Evolutionary conservation across 176 grass and related monocot genomes (phyloP).

Genomic region (Alopecurus myosuroides): DNA sequence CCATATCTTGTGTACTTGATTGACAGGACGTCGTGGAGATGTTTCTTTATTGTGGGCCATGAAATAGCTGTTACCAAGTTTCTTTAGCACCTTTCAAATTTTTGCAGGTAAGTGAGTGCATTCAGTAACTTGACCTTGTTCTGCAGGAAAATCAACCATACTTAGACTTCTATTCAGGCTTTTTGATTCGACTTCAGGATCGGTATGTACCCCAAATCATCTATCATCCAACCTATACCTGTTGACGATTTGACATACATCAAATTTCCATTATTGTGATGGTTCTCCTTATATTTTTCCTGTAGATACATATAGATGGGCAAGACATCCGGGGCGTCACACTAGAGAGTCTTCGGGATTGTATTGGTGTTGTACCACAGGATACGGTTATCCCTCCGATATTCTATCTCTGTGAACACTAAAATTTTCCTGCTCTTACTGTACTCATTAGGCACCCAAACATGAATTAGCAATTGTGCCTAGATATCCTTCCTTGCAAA

Average conservation of each 20-base stretch:
- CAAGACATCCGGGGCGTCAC: slow-evolving; percentile 82
- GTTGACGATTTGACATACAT: neutral
- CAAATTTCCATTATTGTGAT: slow-evolving; percentile 19
- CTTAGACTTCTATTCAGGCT: slow-evolving; percentile 89
- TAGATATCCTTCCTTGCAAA: neutral
- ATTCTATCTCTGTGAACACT: neutral
- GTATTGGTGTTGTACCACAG: slow-evolving; percentile 95
- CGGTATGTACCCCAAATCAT: slow-evolving; percentile 33
- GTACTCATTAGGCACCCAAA: neutral
- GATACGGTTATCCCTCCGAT: slow-evolving; percentile 62
- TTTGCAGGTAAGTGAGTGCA: neutral
- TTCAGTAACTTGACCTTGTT: slow-evolving; percentile 25
- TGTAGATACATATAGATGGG: slow-evolving; percentile 76
- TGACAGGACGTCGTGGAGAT: neutral
- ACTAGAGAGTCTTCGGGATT: slow-evolving; percentile 78
- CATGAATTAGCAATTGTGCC: neutral
- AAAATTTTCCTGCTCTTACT: neutral
- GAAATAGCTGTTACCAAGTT: neutral
- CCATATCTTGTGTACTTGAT: neutral
- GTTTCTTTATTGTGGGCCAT: neutral
- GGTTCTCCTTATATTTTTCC: neutral
- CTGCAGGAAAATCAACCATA: slow-evolving; percentile 92
- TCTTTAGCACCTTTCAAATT: neutral
- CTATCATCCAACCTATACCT: slow-evolving; percentile 8
- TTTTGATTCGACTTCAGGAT: slow-evolving; percentile 86